Evolutionary conservation across 495 filamentous ascomycete species (phyloP).

Genomic region (Xylaria palmicola): DNA sequence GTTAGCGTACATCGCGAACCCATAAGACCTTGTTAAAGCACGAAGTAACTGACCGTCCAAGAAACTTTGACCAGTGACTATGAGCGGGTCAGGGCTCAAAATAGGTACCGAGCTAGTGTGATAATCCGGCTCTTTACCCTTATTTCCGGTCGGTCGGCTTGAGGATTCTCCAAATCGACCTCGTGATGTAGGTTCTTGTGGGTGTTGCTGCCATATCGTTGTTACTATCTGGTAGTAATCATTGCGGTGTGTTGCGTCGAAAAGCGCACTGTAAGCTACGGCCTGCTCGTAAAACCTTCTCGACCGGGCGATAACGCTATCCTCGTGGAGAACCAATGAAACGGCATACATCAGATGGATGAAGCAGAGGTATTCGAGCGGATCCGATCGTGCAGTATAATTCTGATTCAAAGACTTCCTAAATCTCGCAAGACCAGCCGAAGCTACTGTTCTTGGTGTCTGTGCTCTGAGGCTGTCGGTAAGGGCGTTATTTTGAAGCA

Average conservation of each 20-base stretch:
- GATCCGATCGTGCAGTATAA: slow-evolving; percentile 29
- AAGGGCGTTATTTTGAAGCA: slow-evolving; percentile 37
- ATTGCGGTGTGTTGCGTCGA: slow-evolving; percentile 28
- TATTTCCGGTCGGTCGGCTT: slow-evolving; percentile 26
- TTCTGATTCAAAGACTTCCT: slow-evolving; percentile 32
- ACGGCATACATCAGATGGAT: slow-evolving; percentile 46
- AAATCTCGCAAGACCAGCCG: slow-evolving; percentile 37
- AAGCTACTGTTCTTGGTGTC: slow-evolving; percentile 36
- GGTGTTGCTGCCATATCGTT: slow-evolving; percentile 40
- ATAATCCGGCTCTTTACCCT: slow-evolving; percentile 41
- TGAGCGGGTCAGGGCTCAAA: slow-evolving; percentile 23
- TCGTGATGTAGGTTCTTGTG: slow-evolving; percentile 16
- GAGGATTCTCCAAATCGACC: background rate
- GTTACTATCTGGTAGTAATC: slow-evolving; percentile 35
- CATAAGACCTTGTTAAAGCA: background rate
- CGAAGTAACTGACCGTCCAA: slow-evolving; percentile 42
- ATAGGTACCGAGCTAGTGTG: slow-evolving; percentile 4
- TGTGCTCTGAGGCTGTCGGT: slow-evolving; percentile 36
- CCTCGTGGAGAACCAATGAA: slow-evolving; percentile 41
- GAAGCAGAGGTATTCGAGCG: slow-evolving; percentile 43
- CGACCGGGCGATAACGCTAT: slow-evolving; percentile 25
- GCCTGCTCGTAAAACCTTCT: slow-evolving; percentile 41
- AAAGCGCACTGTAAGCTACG: slow-evolving; percentile 31
- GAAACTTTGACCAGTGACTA: slow-evolving; percentile 41
- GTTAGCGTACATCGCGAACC: slow-evolving; percentile 1